Evolutionary conservation across 177 flowering plant genomes (phyloP), one percentile per base, ranked within the genome.

Genomic region (Vitis hybrid): DNA sequence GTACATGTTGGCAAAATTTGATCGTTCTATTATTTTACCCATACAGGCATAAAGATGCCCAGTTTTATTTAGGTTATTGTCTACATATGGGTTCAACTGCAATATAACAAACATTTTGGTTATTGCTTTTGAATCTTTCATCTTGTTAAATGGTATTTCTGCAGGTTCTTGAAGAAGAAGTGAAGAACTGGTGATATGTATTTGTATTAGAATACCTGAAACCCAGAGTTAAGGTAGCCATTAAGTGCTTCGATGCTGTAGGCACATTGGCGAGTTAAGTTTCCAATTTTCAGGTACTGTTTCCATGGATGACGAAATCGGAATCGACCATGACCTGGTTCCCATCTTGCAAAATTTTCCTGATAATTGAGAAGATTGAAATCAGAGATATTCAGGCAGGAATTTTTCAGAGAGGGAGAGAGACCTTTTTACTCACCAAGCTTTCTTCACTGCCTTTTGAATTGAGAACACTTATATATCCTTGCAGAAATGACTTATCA

Each of bases 381-480:
- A n/a, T 16, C 58, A 45, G 26, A 63, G 9, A 5, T 1, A 5
- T 12, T 1, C 18, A 16, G 3, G 56, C 4, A 15, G 1, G 3
- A 63, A 63, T 54, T 12, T 19, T 29, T 18, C 10, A 59, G n/a
- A 52, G 19, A 18, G 49, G 18, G 34, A 67, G 48, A 15, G 53
- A 60, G 59, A 61, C 20, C 5, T 59, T 34, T 58, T 58, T 66
- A 39, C 81, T 52, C 64, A 84, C 88, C 84, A 86, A 62, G 52
- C 81, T 54, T 45, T 86, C 88, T 75, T 86, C 88, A n/a, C 14
- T 74, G 20, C 61, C 56, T 71, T 82, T 87, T 50, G 87, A 77
- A 71, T 73, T 80, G 26, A 87, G 80, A 69, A 84, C 81, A 59
- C 82, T 78, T 71, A 78, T 82, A 50, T 81, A 84, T 50, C 76